Evolutionary conservation across 1,284 basidiomycete genomes (phyloP), one percentile per base, ranked within the genome.

Genomic region (Trametes pubescens): DNA sequence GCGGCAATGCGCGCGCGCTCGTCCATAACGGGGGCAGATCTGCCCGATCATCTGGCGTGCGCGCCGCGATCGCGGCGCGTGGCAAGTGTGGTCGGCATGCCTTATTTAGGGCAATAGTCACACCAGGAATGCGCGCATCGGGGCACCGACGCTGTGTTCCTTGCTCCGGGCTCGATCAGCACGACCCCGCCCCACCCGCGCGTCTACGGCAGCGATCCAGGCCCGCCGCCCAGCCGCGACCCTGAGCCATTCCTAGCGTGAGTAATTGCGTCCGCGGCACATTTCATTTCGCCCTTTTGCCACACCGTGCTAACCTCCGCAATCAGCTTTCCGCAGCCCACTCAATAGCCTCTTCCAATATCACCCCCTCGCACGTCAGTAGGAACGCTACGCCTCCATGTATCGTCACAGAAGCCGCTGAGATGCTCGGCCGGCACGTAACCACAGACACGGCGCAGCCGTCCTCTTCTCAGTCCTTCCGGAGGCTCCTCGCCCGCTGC

Each of bases 1-100:
- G 35, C 10, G 35, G 52, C n/a, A 24, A 29, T 8, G 2, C 5
- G 24, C 47, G 47, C 22, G 24, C 26, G 47, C 37, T 38, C 37
- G 37, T 21, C 44, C 4, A 13, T 7, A n/a, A 26, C 58, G 61
- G 61, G 55, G 51, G 65, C 57, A 64, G 59, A 66, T 66, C 59
- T 56, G 48, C 47, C 46, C 62, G 62, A 62, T 67, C 65, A 53
- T 32, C 29, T 11, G 35, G 32, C 34, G 13, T 32, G 29, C 43
- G 43, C 47, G 55, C 34, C 34, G 38, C 40, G 63, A 40, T 38
- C 51, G 51, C 44, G 21, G 32, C 53, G 55, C 56, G 59, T 43
- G 47, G 62, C 57, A 38, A 13, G 24, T 47, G 24, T 48, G 63
- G 59, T 54, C 66, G 64, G 64, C 66, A 58, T 59, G 49, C 61